These are phyloP conservation scores for Fusarium guadeloupense DNA, from an alignment of 2,329 filamentous ascomycete genomes.

Conservation along the genomic window DNA sequence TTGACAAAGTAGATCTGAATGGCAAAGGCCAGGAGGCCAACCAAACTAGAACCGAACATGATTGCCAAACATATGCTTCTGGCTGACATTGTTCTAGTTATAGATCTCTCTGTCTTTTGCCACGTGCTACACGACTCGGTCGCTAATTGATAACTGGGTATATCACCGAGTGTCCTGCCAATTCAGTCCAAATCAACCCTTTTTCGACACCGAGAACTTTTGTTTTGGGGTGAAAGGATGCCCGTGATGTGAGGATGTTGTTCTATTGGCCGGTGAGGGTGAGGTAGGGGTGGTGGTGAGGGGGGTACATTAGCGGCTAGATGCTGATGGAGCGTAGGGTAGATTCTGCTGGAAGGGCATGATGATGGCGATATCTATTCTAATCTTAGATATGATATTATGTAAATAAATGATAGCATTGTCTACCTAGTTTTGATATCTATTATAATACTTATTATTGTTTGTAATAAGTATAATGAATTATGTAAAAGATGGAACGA, in stretches of 20 bases:
- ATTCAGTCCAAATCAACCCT: conserved; percentile 4
- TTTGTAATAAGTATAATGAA: no score
- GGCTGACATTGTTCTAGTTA: conserved; percentile 6
- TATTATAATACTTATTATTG: no score
- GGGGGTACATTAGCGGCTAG: conserved; percentile 15
- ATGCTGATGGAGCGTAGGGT: conserved; percentile 12
- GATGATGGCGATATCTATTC: no score
- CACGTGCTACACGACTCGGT: conserved; percentile 22
- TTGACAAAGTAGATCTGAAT: conserved; percentile 25
- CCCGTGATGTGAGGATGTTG: conserved; percentile 28
- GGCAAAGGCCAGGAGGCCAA: conserved; percentile 33
- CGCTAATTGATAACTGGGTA: conserved; percentile 3
- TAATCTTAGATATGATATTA: no score
- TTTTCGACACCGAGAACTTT: conserved; percentile 20
- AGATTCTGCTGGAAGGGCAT: no score
- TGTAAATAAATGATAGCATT: no score
- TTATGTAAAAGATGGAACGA: no score
- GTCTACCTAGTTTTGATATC: no score
- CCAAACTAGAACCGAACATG: conserved; percentile 35
- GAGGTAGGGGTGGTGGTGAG: neutral
- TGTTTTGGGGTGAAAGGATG: conserved; percentile 4
- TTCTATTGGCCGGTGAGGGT: conserved; percentile 27
- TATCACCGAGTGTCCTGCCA: conserved; percentile 15
- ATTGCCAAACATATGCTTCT: conserved; percentile 15
- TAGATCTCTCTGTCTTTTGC: conserved; percentile 6